Percentiles rank a stretch among this genome's conserved stretches.
These are phyloP conservation scores for Pichia sp. DNA, from an alignment of 1,139 yeast species.

Conservation along the genomic window DNA sequence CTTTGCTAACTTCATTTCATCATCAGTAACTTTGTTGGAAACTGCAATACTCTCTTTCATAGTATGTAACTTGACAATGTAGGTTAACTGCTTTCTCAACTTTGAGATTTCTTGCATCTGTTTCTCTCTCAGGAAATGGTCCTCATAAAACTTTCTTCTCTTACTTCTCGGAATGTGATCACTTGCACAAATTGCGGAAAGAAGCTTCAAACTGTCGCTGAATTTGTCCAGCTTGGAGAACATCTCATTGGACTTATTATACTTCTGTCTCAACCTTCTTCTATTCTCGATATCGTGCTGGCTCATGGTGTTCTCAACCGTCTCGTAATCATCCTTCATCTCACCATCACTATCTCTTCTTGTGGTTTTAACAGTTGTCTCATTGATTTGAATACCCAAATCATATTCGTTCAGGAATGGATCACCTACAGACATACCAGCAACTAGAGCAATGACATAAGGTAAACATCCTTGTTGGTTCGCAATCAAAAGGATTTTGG, in stretches of 20 bases:
- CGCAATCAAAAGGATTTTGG: constrained; percentile 84
- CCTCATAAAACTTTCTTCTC: constrained; percentile 40
- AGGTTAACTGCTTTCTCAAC: constrained; percentile 69
- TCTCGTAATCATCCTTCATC: constrained; percentile 29
- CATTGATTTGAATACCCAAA: constrained; percentile 40
- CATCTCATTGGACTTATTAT: constrained; percentile 45
- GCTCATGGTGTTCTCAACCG: constrained; percentile 28
- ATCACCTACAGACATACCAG: constrained; percentile 91
- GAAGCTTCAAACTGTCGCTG: constrained; percentile 67
- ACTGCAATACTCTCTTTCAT: constrained; percentile 53
- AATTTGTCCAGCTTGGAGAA: constrained; percentile 62
- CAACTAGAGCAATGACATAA: constrained; percentile 81
- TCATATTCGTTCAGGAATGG: constrained; percentile 77
- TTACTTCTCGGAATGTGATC: constrained; percentile 60
- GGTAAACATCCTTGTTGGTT: constrained; percentile 83
- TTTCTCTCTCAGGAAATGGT: constrained; percentile 59
- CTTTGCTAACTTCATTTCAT: constrained; percentile 52
- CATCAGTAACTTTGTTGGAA: constrained; percentile 31
- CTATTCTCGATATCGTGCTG: constrained; percentile 34
- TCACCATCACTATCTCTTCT: constrained; percentile 15
- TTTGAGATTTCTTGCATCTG: constrained; percentile 81
- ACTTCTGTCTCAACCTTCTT: constrained; percentile 41
- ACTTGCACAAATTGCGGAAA: constrained; percentile 84
- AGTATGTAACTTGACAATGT: constrained; percentile 62
- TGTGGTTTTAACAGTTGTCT: constrained; percentile 10